phyloP scores from a whole-genome alignment of 108 stramenopile species.

The Phaeodactylum tricornutum region DNA sequence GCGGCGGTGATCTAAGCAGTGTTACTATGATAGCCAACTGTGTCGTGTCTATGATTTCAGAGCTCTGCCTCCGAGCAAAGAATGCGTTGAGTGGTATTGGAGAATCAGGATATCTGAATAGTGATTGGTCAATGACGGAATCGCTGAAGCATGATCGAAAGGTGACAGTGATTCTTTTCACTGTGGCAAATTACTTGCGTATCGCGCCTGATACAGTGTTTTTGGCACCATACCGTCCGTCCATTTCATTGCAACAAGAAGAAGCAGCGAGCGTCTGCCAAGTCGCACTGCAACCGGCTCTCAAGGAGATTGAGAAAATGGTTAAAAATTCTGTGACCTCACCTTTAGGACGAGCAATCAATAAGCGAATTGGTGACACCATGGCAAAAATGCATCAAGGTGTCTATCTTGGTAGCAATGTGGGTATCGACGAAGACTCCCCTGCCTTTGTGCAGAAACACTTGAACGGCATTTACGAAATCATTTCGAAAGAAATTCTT shows the following conservation, averaged over 20 bases:
- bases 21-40: constrained; percentile 69
- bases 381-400: constrained; percentile 69
- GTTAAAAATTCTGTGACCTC: constrained; percentile 43
- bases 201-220: constrained; percentile 72
- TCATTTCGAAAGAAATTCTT: constrained; percentile 39
- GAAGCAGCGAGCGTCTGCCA: constrained; percentile 68
- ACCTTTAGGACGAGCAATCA: constrained; percentile 63
- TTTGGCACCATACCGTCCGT: constrained; percentile 73
- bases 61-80: constrained; percentile 57
- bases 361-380: constrained; percentile 35
- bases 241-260: constrained; percentile 64
- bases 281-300: constrained; percentile 48
- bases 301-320: constrained; percentile 63
- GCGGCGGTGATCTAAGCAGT: constrained; percentile 65
- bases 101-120: constrained; percentile 39
- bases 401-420: constrained; percentile 27
- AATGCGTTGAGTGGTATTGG: constrained; percentile 50
- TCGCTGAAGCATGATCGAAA: constrained; percentile 68
- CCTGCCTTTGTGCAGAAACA: constrained; percentile 67
- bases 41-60: constrained; percentile 52
- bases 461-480: constrained; percentile 44
- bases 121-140: constrained; percentile 42
- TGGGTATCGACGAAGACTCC: constrained; percentile 15
- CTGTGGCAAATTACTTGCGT: constrained; percentile 36
- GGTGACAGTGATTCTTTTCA: constrained; percentile 61